Percentiles rank a stretch among this genome's conserved stretches.
These are phyloP conservation scores for Cladophialophora exuberans DNA, from an alignment of 2,329 filamentous ascomycete species.

Conservation along the genomic window DNA sequence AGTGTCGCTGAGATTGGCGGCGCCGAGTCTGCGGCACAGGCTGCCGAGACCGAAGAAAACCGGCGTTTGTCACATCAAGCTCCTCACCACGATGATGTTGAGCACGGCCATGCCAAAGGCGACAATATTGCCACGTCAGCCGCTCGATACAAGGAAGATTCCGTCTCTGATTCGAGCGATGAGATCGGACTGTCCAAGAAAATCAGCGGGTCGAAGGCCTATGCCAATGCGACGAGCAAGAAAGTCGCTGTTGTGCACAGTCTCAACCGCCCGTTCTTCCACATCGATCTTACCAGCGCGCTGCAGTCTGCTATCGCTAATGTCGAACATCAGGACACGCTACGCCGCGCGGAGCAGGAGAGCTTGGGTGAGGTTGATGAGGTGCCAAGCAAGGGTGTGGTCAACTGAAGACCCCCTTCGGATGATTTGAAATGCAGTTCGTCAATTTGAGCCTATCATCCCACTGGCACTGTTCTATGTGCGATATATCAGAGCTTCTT, in stretches of 20 bases:
- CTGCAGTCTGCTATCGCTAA: slow-evolving; percentile 86
- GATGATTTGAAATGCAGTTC: too few species aligned
- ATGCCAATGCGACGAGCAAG: slow-evolving; percentile 35
- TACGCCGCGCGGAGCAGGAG: neutral
- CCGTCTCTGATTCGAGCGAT: slow-evolving; percentile 37
- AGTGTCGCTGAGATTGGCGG: slow-evolving; percentile 86
- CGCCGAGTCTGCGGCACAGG: slow-evolving; percentile 67
- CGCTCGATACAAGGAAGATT: slow-evolving; percentile 23
- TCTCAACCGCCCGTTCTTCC: slow-evolving; percentile 89
- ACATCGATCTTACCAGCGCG: slow-evolving; percentile 87
- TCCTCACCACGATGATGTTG: slow-evolving; percentile 40
- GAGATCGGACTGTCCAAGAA: slow-evolving; percentile 50
- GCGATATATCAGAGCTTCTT: too few species aligned
- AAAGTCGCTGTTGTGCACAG: slow-evolving; percentile 73
- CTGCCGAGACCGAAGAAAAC: slow-evolving; percentile 67
- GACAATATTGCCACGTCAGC: slow-evolving; percentile 7
- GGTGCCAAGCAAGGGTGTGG: neutral
- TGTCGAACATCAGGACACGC: slow-evolving; percentile 53
- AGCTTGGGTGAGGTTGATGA: neutral
- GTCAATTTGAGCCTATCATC: neutral
- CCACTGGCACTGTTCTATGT: neutral
- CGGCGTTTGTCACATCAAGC: slow-evolving; percentile 31
- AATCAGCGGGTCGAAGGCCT: slow-evolving; percentile 53
- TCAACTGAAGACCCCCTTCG: too few species aligned
- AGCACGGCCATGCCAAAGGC: slow-evolving; percentile 29